Base-by-base conservation (phyloP, 176 grass and related monocot genomes). In the Bromus sterilis region DNA sequence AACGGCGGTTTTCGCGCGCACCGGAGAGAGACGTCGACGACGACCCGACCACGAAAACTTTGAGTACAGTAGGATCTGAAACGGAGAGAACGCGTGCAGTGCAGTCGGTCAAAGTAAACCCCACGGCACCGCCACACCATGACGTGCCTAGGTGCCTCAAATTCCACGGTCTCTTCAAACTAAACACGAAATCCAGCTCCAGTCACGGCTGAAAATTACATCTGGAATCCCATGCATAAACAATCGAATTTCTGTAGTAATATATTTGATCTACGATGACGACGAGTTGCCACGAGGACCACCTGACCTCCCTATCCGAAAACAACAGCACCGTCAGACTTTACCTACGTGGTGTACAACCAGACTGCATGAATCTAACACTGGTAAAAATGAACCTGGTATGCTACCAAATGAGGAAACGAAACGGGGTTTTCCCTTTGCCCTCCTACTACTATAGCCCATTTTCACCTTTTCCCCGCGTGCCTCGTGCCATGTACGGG, bases 31-130 rank as follows among this genome's bases (percentile, higher is more conserved):
- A 67, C 34, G 64, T 23, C 16, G 65, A 56, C 6, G 62, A 39
- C 42, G 74, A 74, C 25, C 24, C 3, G 71, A 20, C 7, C 43
- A 46, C 4, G 75, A 79, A 84, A 88, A 58, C 51, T 31, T 75
- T 20, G 39, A 15, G 80, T 31, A 5, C 35, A 13, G 37, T 6
- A 23, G 4, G 58, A 75, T 68, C 56, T 61, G 72, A 80, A 60
- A 66, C 6, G 69, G 4, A 40, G 69, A n/a, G 43, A 80, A 26
- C 20, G 30, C 41, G 41, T 75, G 29, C 21, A 10, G 41, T 75
- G 29, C 21, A 10, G 72, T 1, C 20, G 10, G 68, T 74, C 57
- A 64, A 72, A 81, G 71, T 56, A 85, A 72, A 81, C 72, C 12
- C 1, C 53, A n/a, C n/a, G n/a, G n/a, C 49, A 53, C 49, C 49